Evolutionary conservation across 2,329 filamentous ascomycete genomes (phyloP), one percentile per base, ranked within the genome.

Genomic region (Trichophyton rubrum): DNA sequence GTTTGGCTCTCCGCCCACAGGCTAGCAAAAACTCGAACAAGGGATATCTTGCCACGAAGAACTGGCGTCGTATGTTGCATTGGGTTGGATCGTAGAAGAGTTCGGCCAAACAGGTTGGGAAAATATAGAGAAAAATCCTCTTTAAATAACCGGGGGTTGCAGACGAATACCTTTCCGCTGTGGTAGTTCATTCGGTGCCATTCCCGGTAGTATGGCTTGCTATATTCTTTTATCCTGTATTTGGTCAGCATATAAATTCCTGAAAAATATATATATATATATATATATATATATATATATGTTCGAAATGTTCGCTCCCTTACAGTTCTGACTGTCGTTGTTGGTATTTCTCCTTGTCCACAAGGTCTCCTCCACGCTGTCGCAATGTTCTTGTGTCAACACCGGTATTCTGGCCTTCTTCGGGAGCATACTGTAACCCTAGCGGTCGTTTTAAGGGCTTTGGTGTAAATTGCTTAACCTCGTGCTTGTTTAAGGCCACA

Each of bases 141-240:
- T 69, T 85, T 87, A 80, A 97, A 97, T 56, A 92, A 81, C n/a
- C 87, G 81, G 3, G 88, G 84, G 41, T 92, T 92, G 20, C 90
- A 85, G 58, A 92, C 78, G 76, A 96, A 99, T 24, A 90, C 90
- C 75, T 99, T 99, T 69, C 93, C 93, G 68, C 90, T 84, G 75
- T 80, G 76, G 65, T 93, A 86, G 66, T 86, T 82, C 73, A 96
- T 82, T 75, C 95, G 93, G 62, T 83, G 84, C 88, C 90, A 96
- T 79, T 99, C 92, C 72, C 90, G 88, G 77, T 96, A 99, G 75
- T 99, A 99, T 1, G 92, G 91, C 62, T 89, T 88, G 20, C 86
- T 79, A 69, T 95, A 86, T 72, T 90, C 85, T 66, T 83, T 81
- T 51, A 88, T 88, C 59, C 86, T 89, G 66, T 67, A 22, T 24